Base-by-base conservation (phyloP, 1,139 yeast genomes). In the Yamadazyma atlantica region DNA sequence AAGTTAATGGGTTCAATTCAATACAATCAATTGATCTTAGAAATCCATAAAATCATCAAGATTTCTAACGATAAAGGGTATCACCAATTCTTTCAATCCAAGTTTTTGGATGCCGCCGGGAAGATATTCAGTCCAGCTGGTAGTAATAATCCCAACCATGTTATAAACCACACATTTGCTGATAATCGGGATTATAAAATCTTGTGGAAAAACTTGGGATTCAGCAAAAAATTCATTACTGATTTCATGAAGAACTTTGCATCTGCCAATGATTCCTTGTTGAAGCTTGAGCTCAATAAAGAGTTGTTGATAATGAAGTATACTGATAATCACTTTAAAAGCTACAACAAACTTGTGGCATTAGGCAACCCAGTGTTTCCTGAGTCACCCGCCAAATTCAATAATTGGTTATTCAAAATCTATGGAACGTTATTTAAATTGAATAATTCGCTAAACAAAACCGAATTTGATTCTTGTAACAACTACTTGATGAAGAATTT, bases 171-270 rank as follows among this genome's bases (percentile, higher is more conserved):
- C 13, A 42, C 44, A 1, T 46, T 51, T 7, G 46, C 46, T 6
- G 82, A 79, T 49, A 78, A 79, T 47, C 60, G 83, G 46, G 85
- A 80, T 49, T 51, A 55, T 31, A 57, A 53, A 7, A 66, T 69
- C 2, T 64, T 72, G 26, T 76, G 80, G 78, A 70, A 72, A 73
- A 14, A 52, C 56, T 37, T 46, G 24, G 41, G 48, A 5, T 46
- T 49, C 11, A 40, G 46, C 4, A 36, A 42, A 6, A 34, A 34
- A 4, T 42, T 57, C 11, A 41, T 46, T 5, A 28, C 35, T 1
- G 39, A 43, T 10, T 40, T 56, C 24, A 42, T 41, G 27, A n/a
- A 14, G n/a, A 23, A 28, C 17, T 34, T 49, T 27, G 36, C 33
- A 11, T 38, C 39, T 22, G 14, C 35, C 2, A 37, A 35, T 15